phyloP scores from a whole-genome alignment of 805 yeast genomes.

The Candida maris region DNA sequence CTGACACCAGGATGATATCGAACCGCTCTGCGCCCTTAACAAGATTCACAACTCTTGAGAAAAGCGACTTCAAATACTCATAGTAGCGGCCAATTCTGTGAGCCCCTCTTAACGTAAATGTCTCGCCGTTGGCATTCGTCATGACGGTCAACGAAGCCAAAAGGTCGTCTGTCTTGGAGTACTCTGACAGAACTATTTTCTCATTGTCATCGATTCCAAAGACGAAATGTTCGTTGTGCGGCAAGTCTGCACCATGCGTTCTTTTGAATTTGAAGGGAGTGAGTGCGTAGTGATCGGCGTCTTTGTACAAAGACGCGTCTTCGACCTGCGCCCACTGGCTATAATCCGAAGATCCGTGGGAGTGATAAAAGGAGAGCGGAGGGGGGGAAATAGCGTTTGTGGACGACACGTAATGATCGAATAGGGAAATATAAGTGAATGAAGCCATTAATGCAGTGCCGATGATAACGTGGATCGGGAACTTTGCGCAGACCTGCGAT shows the following conservation, averaged over 20 bases:
- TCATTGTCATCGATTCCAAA: slow-evolving; percentile 40
- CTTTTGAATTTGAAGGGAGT: slow-evolving; percentile 58
- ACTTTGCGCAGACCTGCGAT: slow-evolving; percentile 57
- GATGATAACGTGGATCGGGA: slow-evolving; percentile 85
- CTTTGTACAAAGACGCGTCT: slow-evolving; percentile 35
- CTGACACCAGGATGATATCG: slow-evolving; percentile 72
- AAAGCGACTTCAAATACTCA: slow-evolving; percentile 43
- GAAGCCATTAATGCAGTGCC: slow-evolving; percentile 72
- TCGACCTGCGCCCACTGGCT: slow-evolving; percentile 48
- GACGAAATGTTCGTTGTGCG: slow-evolving; percentile 38
- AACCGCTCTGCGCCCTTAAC: slow-evolving; percentile 76
- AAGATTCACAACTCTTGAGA: slow-evolving; percentile 40
- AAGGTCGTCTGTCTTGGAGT: slow-evolving; percentile 20
- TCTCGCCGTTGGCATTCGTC: slow-evolving; percentile 38
- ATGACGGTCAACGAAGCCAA: slow-evolving; percentile 21
- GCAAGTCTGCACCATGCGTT: slow-evolving; percentile 38
- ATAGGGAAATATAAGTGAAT: slow-evolving; percentile 70
- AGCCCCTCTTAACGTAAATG: slow-evolving; percentile 60
- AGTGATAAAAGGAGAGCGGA: slow-evolving; percentile 34
- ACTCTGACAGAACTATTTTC: slow-evolving; percentile 35
- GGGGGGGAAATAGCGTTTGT: slow-evolving; percentile 9
- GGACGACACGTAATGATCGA: slow-evolving; percentile 54
- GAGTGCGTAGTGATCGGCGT: slow-evolving; percentile 45
- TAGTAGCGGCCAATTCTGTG: slow-evolving; percentile 54
- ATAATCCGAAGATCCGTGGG: slow-evolving; percentile 32